These are phyloP conservation scores for Allium cepa DNA, from an alignment of 106 monocot genomes.

Conservation along the genomic window DNA sequence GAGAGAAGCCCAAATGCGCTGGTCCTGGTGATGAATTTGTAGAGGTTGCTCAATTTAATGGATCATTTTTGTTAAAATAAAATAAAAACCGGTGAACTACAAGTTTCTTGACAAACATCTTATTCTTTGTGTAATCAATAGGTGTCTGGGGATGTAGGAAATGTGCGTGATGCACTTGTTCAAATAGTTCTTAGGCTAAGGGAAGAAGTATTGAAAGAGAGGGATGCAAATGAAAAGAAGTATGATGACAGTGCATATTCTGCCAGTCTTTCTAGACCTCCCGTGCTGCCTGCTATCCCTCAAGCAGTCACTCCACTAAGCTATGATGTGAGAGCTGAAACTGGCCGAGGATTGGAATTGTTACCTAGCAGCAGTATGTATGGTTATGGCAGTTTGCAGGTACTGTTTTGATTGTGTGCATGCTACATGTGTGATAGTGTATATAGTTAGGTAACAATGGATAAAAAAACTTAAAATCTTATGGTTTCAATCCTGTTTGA, in stretches of 20 bases:
- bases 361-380: conserved; percentile 43
- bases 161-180: conserved; percentile 68
- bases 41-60: conserved; percentile 36
- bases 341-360: conserved; percentile 39
- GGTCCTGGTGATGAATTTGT: conserved; percentile 69
- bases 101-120: not conserved
- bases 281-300: conserved; percentile 28
- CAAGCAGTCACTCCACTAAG: conserved; percentile 24
- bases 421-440: too few species aligned
- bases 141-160: conserved; percentile 67
- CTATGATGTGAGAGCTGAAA: conserved; percentile 58
- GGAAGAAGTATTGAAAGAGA: conserved; percentile 65
- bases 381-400: conserved; percentile 68
- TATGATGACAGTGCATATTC: conserved; percentile 40
- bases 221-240: conserved; percentile 29
- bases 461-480: too few species aligned
- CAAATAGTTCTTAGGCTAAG: conserved; percentile 78
- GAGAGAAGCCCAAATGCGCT: conserved; percentile 64
- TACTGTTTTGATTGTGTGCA: conserved; percentile 3
- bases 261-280: conserved; percentile 31
- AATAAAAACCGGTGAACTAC: not conserved
- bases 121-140: conserved; percentile 11
- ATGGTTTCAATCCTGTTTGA: too few species aligned
- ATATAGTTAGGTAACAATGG: too few species aligned
- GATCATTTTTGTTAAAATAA: not conserved